A percentile compares a stretch with the other conserved stretches of the same genome.
Evolutionary conservation across 441 rosid species (phyloP).

Genomic region (Biscutella laevigata): DNA sequence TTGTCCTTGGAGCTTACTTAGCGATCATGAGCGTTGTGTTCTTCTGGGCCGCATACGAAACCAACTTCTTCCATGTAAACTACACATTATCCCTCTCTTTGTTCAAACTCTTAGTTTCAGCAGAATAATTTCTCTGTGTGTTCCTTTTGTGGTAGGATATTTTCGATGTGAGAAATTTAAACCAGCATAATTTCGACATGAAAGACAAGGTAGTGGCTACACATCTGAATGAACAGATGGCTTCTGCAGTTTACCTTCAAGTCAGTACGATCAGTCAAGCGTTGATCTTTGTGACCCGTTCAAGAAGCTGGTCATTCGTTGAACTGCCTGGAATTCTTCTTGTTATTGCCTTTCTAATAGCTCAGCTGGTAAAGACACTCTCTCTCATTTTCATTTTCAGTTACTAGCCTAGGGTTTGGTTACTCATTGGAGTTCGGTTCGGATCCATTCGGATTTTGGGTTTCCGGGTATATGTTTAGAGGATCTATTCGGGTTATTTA

Average conservation of each 20-base stretch:
- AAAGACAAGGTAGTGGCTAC: constrained; percentile 16
- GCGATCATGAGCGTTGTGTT: constrained; percentile 41
- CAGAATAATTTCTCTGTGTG: not conserved
- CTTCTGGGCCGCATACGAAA: constrained; percentile 33
- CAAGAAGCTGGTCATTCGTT: constrained; percentile 43
- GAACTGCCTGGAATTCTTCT: constrained; percentile 53
- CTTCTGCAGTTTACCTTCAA: constrained; percentile 43
- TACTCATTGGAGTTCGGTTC: no score
- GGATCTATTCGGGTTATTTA: no score
- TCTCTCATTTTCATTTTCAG: no score
- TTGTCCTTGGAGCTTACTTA: constrained; percentile 33
- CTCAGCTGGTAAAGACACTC: constrained; percentile 33
- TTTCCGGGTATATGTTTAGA: no score
- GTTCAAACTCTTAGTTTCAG: not conserved
- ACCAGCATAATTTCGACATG: constrained; percentile 33
- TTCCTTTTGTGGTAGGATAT: constrained; percentile 20
- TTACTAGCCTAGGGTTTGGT: no score
- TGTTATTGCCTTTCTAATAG: constrained; percentile 41
- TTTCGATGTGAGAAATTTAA: constrained; percentile 34
- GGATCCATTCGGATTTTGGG: no score
- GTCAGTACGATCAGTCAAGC: constrained; percentile 56
- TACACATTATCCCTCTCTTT: not conserved
- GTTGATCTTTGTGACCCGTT: constrained; percentile 44
- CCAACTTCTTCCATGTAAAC: constrained; percentile 34
- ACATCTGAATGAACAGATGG: constrained; percentile 28